Conservation (phyloP, 2,329 filamentous ascomycete genomes). For the Juglanconis sp. region DNA sequence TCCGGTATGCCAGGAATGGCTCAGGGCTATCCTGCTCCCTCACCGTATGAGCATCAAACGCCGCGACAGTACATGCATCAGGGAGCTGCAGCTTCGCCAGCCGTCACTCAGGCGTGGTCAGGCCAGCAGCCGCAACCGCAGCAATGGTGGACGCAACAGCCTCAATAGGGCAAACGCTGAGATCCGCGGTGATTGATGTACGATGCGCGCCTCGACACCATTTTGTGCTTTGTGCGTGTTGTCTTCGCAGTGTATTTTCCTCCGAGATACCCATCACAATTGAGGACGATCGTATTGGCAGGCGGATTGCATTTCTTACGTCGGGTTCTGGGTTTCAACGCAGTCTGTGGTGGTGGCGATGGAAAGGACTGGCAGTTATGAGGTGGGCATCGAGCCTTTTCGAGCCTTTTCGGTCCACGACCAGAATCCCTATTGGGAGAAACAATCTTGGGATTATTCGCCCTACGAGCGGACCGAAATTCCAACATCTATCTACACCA, state of each 20-base stretch:
- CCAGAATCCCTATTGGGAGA: neutral
- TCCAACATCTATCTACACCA: neutral
- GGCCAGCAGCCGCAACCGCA: constrained; percentile 62
- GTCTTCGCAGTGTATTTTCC: neutral
- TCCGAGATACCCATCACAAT: neutral
- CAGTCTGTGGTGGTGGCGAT: neutral
- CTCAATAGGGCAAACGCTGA: constrained; percentile 32
- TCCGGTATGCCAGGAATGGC: constrained; percentile 60
- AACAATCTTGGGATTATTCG: neutral
- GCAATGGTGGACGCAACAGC: constrained; percentile 53
- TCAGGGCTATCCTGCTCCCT: constrained; percentile 54
- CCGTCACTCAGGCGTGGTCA: constrained; percentile 51
- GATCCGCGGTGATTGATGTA: neutral
- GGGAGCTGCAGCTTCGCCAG: constrained; percentile 47
- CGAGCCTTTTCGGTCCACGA: neutral
- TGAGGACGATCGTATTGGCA: neutral
- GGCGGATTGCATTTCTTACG: neutral
- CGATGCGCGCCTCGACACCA: neutral
- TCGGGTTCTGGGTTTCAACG: neutral
- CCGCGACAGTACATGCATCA: constrained; percentile 67
- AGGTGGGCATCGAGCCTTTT: neutral
- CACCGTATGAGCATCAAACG: constrained; percentile 61
- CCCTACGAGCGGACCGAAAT: neutral
- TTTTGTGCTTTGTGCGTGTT: neutral
- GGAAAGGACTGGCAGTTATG: neutral